These are phyloP conservation scores for button mushroom (Agaricus bisporus) DNA, from an alignment of 768 basidiomycete species.

Conservation along the genomic window DNA sequence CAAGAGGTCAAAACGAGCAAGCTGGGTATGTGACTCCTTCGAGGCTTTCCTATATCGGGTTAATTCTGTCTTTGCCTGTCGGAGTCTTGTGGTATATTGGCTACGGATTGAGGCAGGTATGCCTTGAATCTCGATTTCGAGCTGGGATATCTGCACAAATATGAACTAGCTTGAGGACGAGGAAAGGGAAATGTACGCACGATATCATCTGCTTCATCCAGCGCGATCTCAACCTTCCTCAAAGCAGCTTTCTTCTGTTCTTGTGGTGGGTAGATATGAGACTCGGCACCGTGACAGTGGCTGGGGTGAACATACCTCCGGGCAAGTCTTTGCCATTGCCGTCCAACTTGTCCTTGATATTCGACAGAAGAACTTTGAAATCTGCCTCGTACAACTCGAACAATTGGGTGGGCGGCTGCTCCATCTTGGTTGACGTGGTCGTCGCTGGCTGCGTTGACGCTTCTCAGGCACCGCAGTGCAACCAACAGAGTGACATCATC, in stretches of 20 bases:
- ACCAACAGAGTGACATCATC: slow-evolving; percentile 5
- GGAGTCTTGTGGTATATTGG: slow-evolving; percentile 62
- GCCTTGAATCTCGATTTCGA: slow-evolving; percentile 90
- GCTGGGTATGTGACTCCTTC: slow-evolving; percentile 63
- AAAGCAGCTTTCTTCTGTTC: slow-evolving; percentile 80
- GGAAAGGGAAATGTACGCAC: slow-evolving; percentile 33
- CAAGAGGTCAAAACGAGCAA: slow-evolving; percentile 63
- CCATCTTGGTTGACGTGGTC: slow-evolving; percentile 39
- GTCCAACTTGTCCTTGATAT: slow-evolving; percentile 72
- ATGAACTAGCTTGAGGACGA: not conserved
- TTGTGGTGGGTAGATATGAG: slow-evolving; percentile 19
- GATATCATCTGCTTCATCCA: slow-evolving; percentile 94
- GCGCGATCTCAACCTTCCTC: slow-evolving; percentile 77
- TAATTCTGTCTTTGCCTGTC: slow-evolving; percentile 65
- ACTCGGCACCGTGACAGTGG: not conserved
- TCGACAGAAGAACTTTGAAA: slow-evolving; percentile 63
- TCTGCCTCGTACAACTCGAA: slow-evolving; percentile 85
- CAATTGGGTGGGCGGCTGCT: slow-evolving; percentile 61
- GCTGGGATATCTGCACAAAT: slow-evolving; percentile 70
- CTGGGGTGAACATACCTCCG: slow-evolving; percentile 46
- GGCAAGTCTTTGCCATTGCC: slow-evolving; percentile 57
- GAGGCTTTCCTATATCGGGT: slow-evolving; percentile 70
- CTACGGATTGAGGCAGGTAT: slow-evolving; percentile 79
- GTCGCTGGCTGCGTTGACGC: not conserved
- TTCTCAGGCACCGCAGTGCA: not conserved